A percentile compares a stretch with the other conserved stretches of the same genome.
These are phyloP conservation scores for Entomortierella lignicola DNA, from an alignment of 192 early-diverging fungal species.

Conservation along the genomic window DNA sequence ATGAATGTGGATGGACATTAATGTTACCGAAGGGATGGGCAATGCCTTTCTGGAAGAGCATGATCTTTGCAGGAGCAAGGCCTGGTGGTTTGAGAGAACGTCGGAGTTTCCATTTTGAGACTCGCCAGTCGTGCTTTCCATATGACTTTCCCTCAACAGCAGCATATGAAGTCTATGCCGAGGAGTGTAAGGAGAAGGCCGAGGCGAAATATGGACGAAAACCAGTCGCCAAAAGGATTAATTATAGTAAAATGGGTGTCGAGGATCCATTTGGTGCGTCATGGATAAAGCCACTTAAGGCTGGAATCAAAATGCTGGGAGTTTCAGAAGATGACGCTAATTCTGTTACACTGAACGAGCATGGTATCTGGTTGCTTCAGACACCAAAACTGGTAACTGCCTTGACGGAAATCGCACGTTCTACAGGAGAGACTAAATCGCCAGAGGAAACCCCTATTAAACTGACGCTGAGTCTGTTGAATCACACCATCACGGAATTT, in stretches of 20 bases:
- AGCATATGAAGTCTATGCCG: slow-evolving; percentile 69
- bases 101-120: slow-evolving; percentile 79
- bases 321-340: not conserved
- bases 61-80: slow-evolving; percentile 89
- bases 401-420: slow-evolving; percentile 10
- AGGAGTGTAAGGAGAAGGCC: slow-evolving; percentile 48
- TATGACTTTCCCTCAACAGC: slow-evolving; percentile 84
- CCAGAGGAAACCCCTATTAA: not conserved
- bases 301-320: slow-evolving; percentile 42
- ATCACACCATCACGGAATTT: slow-evolving; percentile 3
- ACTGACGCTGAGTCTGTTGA: slow-evolving; percentile 24
- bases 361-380: slow-evolving; percentile 47
- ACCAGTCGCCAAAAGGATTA: slow-evolving; percentile 85
- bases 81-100: slow-evolving; percentile 83
- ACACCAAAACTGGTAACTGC: slow-evolving; percentile 28
- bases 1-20: slow-evolving; percentile 81
- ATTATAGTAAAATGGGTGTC: slow-evolving; percentile 79
- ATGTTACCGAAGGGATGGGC: slow-evolving; percentile 86
- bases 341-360: not conserved
- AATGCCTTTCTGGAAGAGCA: slow-evolving; percentile 87
- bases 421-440: slow-evolving; percentile 1
- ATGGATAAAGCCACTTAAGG: slow-evolving; percentile 59
- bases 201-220: slow-evolving; percentile 68
- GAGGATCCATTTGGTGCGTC: slow-evolving; percentile 77
- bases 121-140: slow-evolving; percentile 81